Conservation (phyloP, 1,284 basidiomycete genomes). For the Ceratobasidium papillatum region DNA sequence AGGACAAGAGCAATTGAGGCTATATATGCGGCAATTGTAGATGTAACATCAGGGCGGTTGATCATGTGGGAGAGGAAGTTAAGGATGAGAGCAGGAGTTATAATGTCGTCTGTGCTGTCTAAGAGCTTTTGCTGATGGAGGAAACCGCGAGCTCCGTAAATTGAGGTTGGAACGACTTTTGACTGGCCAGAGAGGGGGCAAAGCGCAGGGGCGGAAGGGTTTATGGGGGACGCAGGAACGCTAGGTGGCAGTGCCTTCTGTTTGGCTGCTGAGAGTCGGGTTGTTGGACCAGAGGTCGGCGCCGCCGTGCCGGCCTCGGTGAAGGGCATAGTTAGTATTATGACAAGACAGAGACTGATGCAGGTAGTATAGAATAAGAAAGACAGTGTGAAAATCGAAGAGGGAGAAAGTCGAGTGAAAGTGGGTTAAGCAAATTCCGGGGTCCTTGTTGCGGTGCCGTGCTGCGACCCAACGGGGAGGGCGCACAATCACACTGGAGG, state of each 20-base stretch:
- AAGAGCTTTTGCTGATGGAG: background rate
- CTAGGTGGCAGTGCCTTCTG: background rate
- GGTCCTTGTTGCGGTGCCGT: no score
- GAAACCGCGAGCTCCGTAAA: background rate
- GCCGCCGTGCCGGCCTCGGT: no score
- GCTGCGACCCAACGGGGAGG: no score
- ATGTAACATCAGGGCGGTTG: background rate
- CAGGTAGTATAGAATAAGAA: no score
- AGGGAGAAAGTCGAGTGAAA: no score
- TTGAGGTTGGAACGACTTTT: no score
- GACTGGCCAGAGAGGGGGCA: background rate
- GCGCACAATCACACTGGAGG: no score
- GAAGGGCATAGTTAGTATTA: no score
- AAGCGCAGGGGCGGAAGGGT: background rate
- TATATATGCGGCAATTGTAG: background rate
- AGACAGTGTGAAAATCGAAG: no score
- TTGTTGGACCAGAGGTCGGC: no score
- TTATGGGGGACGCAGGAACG: background rate
- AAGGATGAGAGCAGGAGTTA: background rate
- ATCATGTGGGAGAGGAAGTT: background rate
- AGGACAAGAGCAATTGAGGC: background rate
- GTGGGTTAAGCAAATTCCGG: no score
- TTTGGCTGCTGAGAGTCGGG: background rate
- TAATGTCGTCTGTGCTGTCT: background rate
- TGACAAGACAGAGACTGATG: no score